Evolutionary conservation across 371 early-diverging fungal species (phyloP).

Genomic region (Capillidium heterosporum): DNA sequence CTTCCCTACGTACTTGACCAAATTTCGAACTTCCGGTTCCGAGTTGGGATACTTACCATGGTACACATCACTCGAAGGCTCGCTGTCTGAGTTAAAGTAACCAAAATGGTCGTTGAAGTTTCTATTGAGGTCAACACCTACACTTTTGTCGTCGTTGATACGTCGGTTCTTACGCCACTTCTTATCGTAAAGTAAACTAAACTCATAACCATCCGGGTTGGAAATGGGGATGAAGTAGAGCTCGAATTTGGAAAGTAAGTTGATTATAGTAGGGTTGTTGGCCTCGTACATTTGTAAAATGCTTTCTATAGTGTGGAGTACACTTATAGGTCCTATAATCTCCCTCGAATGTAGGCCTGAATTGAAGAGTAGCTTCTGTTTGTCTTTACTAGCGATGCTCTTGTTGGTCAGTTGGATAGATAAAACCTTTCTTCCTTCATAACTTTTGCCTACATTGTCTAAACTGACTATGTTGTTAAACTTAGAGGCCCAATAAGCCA

Average conservation of each 20-base stretch:
- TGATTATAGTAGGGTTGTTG: background rate
- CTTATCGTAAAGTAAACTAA: constrained; percentile 19
- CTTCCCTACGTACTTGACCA: constrained; percentile 18
- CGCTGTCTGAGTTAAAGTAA: constrained; percentile 20
- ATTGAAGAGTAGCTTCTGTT: too few relatives aligned
- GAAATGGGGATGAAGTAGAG: constrained; percentile 28
- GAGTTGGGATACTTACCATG: constrained; percentile 25
- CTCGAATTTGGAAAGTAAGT: constrained; percentile 18
- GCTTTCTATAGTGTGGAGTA: too few relatives aligned
- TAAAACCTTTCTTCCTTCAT: too few relatives aligned
- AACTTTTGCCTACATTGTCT: too few relatives aligned
- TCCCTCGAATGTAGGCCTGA: too few relatives aligned
- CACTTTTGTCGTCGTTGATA: constrained; percentile 5
- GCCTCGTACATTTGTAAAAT: too few relatives aligned
- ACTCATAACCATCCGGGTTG: constrained; percentile 37
- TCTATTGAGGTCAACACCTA: constrained; percentile 21
- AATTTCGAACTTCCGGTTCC: constrained; percentile 30
- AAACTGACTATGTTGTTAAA: too few relatives aligned
- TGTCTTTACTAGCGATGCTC: too few relatives aligned
- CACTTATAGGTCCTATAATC: too few relatives aligned
- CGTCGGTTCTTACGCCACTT: constrained; percentile 40
- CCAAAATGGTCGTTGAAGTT: constrained; percentile 35
- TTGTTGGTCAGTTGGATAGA: too few relatives aligned
- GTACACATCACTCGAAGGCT: constrained; percentile 30
- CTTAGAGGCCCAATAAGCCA: too few relatives aligned